phyloP scores from a whole-genome alignment of 306 rosid species.

The Prunus kanzakura region DNA sequence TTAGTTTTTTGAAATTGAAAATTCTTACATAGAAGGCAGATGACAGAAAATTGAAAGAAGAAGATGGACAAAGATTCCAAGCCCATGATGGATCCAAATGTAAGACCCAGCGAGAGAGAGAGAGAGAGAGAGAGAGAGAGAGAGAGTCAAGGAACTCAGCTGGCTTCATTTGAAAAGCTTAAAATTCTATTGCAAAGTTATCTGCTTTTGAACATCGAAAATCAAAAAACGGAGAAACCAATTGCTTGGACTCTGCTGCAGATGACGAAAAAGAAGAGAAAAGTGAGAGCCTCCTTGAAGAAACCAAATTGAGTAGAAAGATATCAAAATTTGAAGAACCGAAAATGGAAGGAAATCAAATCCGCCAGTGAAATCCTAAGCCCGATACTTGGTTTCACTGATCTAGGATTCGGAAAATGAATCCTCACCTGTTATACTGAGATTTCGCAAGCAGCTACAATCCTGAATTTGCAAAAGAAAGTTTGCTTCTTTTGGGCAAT shows the following conservation, averaged over 20 bases:
- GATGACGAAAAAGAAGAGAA: slow-evolving; percentile 6
- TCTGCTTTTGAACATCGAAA: slow-evolving; percentile 4
- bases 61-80: not conserved
- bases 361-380: slow-evolving; percentile 17
- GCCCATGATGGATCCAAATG: slow-evolving; percentile 4
- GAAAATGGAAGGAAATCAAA: not conserved
- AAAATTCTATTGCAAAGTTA: slow-evolving; percentile 8
- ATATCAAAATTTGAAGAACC: slow-evolving; percentile 18
- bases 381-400: slow-evolving; percentile 20
- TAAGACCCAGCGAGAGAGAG: not conserved
- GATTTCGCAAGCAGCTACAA: slow-evolving; percentile 30
- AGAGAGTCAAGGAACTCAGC: slow-evolving; percentile 6
- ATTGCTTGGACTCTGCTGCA: slow-evolving; percentile 23
- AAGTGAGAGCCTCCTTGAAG: slow-evolving; percentile 18
- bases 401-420: slow-evolving; percentile 25
- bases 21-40: slow-evolving; percentile 1
- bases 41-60: not conserved
- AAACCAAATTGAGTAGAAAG: slow-evolving; percentile 6
- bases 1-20: not conserved
- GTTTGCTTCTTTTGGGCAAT: slow-evolving; percentile 16
- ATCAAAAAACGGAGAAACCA: slow-evolving; percentile 3
- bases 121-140: not conserved
- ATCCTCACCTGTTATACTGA: slow-evolving; percentile 53
- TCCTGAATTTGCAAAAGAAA: slow-evolving; percentile 5
- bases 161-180: slow-evolving; percentile 18